Evolutionary conservation across 768 basidiomycete species (phyloP), one percentile per base, ranked within the genome.

Genomic region (Strobilomyces dryophilus): DNA sequence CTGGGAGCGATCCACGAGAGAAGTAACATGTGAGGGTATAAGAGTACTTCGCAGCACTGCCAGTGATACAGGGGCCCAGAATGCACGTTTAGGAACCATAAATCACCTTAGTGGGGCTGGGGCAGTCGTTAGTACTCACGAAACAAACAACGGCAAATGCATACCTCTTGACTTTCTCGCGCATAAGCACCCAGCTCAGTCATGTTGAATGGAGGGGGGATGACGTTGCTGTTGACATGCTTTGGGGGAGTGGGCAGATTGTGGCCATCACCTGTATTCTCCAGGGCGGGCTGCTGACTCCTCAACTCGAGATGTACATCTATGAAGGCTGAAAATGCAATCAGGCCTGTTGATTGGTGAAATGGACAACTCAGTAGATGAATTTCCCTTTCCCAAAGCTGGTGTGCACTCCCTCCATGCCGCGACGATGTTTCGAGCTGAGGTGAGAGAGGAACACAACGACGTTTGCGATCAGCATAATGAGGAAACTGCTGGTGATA

Each of bases 61-160:
- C 88, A 92, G 54, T 77, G 72, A 68, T 85, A 93, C 0, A 89
- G 88, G 20, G 86, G 82, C 5, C 80, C 65, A 0, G 87, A 85
- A 62, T 97, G 94, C 0, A 95, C 94, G 52, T 97, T 95, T 49
- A 97, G 81, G 65, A 93, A 97, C 87, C 91, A 95, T 1, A 97
- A 71, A 15, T 84, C 74, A 14, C 94, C 94, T 39, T 91, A 87
- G 52, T 90, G 85, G 12, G 93, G 92, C 94, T 95, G 63, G 18
- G 41, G 20, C 24, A 0, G 18, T 15, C 31, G 34, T 70, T 31
- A 66, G 60, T 20, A 31, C 29, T 1, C 17, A 55, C 21, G 6
- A 49, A 45, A 46, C 4, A 5, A 36, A 52, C 18, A 8, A 42
- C 15, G 5, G 12, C 17, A 10, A 40, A 11, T 3, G 7, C 75